These are phyloP conservation scores for Elaeis guineensis DNA, from an alignment of 176 grass and related monocot genomes.

Conservation along the genomic window DNA sequence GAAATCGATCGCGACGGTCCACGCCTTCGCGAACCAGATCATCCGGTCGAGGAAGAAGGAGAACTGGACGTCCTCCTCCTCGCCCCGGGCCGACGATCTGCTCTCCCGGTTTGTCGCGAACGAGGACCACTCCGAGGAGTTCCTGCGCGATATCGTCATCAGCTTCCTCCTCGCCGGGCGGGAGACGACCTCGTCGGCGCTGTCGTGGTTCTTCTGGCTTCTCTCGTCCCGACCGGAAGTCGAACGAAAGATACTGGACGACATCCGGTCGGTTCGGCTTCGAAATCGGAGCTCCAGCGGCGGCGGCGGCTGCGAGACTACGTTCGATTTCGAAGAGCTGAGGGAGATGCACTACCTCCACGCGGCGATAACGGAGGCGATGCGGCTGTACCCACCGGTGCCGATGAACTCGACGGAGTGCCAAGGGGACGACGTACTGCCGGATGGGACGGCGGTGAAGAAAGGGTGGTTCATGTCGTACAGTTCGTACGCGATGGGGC, in stretches of 20 bases:
- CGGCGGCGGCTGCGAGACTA: too few species aligned
- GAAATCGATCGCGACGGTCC: neutral
- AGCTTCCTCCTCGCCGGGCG: neutral
- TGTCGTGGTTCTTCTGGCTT: slow-evolving; percentile 2
- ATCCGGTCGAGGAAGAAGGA: neutral
- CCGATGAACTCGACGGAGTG: neutral
- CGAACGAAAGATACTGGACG: neutral
- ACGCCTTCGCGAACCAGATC: neutral
- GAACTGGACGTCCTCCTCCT: neutral
- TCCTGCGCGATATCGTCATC: neutral
- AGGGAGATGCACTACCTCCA: slow-evolving; percentile 14
- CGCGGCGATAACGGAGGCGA: slow-evolving; percentile 1
- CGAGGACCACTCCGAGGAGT: neutral
- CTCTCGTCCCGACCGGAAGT: neutral
- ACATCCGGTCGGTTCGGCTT: neutral
- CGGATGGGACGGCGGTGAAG: slow-evolving; percentile 7
- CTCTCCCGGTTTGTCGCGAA: neutral
- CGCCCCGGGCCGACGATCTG: neutral
- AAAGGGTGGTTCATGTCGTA: slow-evolving; percentile 13
- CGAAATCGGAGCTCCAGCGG: neutral
- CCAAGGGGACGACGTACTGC: slow-evolving; percentile 2
- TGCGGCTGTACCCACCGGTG: neutral
- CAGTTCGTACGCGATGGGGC: slow-evolving; percentile 9
- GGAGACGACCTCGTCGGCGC: neutral
- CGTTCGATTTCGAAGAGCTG: slow-evolving; percentile 1